Conservation (phyloP, 139 green algal species). For the Tetraselmis striata region DNA sequence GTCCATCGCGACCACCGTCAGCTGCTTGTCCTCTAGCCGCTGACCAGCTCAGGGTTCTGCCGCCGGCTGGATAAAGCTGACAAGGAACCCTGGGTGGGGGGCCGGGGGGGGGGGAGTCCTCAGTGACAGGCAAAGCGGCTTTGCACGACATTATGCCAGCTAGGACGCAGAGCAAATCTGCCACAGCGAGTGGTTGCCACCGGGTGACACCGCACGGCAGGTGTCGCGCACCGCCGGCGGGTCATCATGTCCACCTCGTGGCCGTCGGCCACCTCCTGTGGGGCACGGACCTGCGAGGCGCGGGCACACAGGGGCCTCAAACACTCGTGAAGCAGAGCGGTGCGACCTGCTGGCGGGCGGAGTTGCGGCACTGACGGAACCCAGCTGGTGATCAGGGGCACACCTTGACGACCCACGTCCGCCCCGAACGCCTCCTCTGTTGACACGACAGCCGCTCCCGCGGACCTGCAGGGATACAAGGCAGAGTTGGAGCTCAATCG, state of each 20-base stretch:
- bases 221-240: neutral
- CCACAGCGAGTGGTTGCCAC: neutral
- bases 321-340: too few species aligned
- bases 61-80: constrained; percentile 72
- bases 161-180: neutral
- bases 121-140: neutral
- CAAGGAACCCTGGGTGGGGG: constrained; percentile 34
- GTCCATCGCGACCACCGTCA: constrained; percentile 80
- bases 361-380: too few species aligned
- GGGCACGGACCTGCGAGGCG: neutral
- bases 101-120: neutral
- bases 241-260: neutral
- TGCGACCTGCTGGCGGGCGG: too few species aligned
- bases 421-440: constrained; percentile 34
- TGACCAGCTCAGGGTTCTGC: constrained; percentile 68
- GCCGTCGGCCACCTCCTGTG: neutral
- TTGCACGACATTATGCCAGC: neutral
- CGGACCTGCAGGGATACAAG: constrained; percentile 40
- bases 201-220: constrained; percentile 1
- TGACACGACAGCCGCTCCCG: constrained; percentile 61
- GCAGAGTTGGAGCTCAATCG: too few species aligned
- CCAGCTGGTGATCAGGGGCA: neutral
- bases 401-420: constrained; percentile 53
- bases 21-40: constrained; percentile 41
- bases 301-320: too few species aligned